Evolutionary conservation across 345 rosid species (phyloP).

Genomic region (Carallia brachiata): DNA sequence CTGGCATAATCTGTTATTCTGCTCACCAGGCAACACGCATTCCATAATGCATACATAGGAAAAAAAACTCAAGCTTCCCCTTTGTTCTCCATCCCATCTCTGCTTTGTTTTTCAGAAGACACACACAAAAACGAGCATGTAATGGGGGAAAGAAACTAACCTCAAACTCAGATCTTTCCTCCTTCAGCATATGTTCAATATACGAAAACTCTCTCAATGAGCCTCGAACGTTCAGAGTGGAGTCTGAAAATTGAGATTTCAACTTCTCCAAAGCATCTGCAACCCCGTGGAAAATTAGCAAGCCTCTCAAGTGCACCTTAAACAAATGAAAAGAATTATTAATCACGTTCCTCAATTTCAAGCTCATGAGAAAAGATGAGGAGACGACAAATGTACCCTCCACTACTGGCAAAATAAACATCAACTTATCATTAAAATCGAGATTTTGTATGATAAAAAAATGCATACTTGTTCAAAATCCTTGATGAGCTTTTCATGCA

Average conservation of each 20-base stretch:
- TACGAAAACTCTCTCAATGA: constrained; percentile 46
- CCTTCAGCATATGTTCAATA: constrained; percentile 63
- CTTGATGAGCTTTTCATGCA: constrained; percentile 48
- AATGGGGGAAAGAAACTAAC: constrained; percentile 40
- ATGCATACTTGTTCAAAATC: constrained; percentile 57
- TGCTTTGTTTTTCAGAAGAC: neutral
- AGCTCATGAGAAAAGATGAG: neutral
- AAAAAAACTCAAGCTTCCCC: neutral
- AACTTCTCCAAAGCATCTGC: constrained; percentile 49
- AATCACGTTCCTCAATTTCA: constrained; percentile 8
- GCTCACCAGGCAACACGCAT: neutral
- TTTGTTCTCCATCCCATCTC: neutral
- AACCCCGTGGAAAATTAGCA: constrained; percentile 55
- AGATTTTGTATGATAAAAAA: constrained; percentile 10
- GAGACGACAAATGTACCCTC: constrained; percentile 4
- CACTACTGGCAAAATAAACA: constrained; percentile 10
- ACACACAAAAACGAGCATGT: neutral
- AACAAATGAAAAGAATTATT: constrained; percentile 14
- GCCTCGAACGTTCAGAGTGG: constrained; percentile 43
- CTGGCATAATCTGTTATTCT: neutral
- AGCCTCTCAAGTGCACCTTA: constrained; percentile 66
- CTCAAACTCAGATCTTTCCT: constrained; percentile 59
- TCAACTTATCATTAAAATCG: neutral
- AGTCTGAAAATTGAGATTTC: constrained; percentile 40
- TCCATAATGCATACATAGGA: neutral